phyloP scores from a whole-genome alignment of 1,139 yeast genomes.

The Kodamaea arcana region DNA sequence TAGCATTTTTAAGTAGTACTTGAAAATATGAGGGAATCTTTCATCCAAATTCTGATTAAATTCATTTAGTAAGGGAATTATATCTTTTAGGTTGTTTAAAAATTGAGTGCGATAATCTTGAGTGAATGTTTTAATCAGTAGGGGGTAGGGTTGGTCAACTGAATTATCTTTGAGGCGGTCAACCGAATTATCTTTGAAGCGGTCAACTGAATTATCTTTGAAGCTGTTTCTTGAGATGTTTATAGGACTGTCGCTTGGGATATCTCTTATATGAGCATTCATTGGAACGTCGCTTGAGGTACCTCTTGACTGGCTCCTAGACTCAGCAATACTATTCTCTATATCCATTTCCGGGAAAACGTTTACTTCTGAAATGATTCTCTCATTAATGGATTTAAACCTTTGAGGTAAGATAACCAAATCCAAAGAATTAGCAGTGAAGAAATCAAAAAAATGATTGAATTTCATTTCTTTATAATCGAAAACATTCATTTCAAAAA shows the following conservation, averaged over 20 bases:
- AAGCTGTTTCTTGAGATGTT: background rate
- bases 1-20: constrained; percentile 19
- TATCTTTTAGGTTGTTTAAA: constrained; percentile 11
- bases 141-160: background rate
- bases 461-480: constrained; percentile 18
- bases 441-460: constrained; percentile 17
- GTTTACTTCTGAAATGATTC: constrained; percentile 10
- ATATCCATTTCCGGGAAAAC: constrained; percentile 13
- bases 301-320: background rate
- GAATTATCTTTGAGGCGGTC: background rate
- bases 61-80: constrained; percentile 31
- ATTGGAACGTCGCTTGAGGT: background rate
- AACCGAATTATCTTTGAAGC: background rate
- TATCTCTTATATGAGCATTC: background rate
- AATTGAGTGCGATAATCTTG: constrained; percentile 15
- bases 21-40: constrained; percentile 20
- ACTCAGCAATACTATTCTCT: constrained; percentile 3
- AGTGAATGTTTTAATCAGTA: too few species aligned
- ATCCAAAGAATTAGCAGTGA: constrained; percentile 11
- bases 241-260: background rate
- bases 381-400: constrained; percentile 12
- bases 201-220: background rate
- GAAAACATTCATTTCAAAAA: constrained; percentile 20
- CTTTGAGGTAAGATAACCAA: constrained; percentile 14
- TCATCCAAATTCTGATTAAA: constrained; percentile 24